A percentile compares a stretch with the other conserved stretches of the same genome.
Evolutionary conservation across 208 protist genomes (phyloP).

Genomic region (Trichomonas vaginalis): DNA sequence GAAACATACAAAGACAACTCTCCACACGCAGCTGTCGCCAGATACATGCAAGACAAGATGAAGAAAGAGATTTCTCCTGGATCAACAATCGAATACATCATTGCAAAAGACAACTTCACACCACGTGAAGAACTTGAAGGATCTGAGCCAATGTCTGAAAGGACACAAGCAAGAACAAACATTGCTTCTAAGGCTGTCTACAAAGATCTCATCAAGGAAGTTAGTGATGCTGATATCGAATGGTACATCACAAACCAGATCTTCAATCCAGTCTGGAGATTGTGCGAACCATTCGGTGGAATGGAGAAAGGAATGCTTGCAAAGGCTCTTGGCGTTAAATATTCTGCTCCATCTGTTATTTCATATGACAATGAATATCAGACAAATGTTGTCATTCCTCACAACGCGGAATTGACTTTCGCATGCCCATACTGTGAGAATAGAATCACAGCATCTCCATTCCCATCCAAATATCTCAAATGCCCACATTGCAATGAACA

Average conservation of each 20-base stretch:
- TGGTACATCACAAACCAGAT: constrained; percentile 17
- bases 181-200: background rate
- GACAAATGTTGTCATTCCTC: background rate
- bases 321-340: background rate
- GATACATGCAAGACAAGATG: background rate
- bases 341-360: background rate
- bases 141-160: background rate
- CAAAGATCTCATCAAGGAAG: background rate
- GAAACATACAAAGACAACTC: background rate
- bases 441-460: background rate
- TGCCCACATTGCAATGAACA: background rate
- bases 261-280: background rate
- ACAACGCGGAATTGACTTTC: background rate
- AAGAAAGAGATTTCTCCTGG: background rate
- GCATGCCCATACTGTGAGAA: background rate
- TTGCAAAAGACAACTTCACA: background rate
- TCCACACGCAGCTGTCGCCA: background rate
- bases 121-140: background rate
- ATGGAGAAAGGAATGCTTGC: background rate
- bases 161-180: background rate
- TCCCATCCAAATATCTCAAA: background rate
- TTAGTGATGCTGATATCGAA: background rate
- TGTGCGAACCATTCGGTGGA: background rate
- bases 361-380: background rate
- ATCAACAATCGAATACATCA: background rate